These are phyloP conservation scores for Colletotrichum theobromicola DNA, from an alignment of 2,329 filamentous ascomycete species.

Conservation along the genomic window DNA sequence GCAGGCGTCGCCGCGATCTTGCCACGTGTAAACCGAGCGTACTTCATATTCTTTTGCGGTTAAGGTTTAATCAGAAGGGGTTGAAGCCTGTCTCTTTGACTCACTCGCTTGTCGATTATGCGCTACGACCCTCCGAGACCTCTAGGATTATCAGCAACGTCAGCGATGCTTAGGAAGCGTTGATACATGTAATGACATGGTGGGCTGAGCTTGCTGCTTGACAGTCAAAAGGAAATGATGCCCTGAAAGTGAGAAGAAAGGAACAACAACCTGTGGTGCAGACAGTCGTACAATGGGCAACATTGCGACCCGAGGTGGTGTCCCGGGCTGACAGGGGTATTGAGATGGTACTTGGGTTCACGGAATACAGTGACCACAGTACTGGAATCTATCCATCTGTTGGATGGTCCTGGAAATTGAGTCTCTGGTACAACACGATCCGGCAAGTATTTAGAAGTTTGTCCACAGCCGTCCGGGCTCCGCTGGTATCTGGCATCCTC, in stretches of 20 bases:
- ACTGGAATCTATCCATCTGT: not conserved
- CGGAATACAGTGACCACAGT: not conserved
- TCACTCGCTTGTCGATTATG: not conserved
- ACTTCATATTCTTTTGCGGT: not conserved
- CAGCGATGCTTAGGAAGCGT: not conserved
- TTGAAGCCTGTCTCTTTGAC: not conserved
- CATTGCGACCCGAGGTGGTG: not conserved
- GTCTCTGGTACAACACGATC: slow-evolving; percentile 1
- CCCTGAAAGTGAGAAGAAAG: not conserved
- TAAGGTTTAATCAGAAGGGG: not conserved
- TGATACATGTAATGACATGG: not conserved
- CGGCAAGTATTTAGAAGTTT: not conserved
- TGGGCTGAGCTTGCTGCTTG: not conserved
- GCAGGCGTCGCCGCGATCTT: not conserved
- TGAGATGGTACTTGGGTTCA: not conserved
- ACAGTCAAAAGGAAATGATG: not conserved
- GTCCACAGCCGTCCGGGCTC: not conserved
- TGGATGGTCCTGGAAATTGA: not conserved
- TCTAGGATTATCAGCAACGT: not conserved
- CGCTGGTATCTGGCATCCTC: not conserved
- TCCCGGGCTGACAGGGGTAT: not conserved
- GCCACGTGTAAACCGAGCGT: not conserved
- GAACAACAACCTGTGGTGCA: not conserved
- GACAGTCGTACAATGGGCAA: not conserved
- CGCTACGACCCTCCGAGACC: not conserved